phyloP scores from a whole-genome alignment of 495 filamentous ascomycete genomes.

The Lineolata rhizophorae region DNA sequence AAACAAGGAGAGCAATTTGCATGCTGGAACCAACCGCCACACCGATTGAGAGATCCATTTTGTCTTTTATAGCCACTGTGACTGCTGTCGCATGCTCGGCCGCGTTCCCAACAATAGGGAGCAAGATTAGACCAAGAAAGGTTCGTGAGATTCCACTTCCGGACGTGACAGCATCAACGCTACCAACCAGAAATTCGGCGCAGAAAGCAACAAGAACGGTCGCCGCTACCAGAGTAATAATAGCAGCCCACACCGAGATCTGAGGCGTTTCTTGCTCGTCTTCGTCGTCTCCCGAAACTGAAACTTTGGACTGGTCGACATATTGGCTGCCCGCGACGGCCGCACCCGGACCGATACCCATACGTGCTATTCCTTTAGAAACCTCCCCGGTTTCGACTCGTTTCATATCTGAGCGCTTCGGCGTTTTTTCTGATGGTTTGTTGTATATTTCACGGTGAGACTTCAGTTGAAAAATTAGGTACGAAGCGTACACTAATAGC shows the following conservation, averaged over 20 bases:
- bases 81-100: slow-evolving; percentile 77
- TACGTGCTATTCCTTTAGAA: slow-evolving; percentile 4
- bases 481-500: slow-evolving; percentile 10
- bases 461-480: slow-evolving; percentile 13
- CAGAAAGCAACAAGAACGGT: slow-evolving; percentile 14
- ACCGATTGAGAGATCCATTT: slow-evolving; percentile 63
- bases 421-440: slow-evolving; percentile 43
- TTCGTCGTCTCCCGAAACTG: no score
- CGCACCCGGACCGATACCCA: no score
- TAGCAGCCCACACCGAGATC: slow-evolving; percentile 42
- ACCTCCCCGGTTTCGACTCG: slow-evolving; percentile 32
- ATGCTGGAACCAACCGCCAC: slow-evolving; percentile 70
- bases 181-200: slow-evolving; percentile 2
- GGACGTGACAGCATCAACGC: slow-evolving; percentile 11
- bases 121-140: slow-evolving; percentile 65
- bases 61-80: slow-evolving; percentile 51
- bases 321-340: no score
- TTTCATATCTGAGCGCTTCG: slow-evolving; percentile 23
- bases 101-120: slow-evolving; percentile 80
- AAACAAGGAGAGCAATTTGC: slow-evolving; percentile 66
- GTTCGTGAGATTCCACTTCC: slow-evolving; percentile 32
- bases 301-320: no score
- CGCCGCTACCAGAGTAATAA: slow-evolving; percentile 43
- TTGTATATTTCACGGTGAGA: slow-evolving; percentile 12
- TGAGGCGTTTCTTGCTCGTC: slow-evolving; percentile 47